These are phyloP conservation scores for Gautieria morchelliformis DNA, from an alignment of 768 basidiomycete species.

Conservation along the genomic window DNA sequence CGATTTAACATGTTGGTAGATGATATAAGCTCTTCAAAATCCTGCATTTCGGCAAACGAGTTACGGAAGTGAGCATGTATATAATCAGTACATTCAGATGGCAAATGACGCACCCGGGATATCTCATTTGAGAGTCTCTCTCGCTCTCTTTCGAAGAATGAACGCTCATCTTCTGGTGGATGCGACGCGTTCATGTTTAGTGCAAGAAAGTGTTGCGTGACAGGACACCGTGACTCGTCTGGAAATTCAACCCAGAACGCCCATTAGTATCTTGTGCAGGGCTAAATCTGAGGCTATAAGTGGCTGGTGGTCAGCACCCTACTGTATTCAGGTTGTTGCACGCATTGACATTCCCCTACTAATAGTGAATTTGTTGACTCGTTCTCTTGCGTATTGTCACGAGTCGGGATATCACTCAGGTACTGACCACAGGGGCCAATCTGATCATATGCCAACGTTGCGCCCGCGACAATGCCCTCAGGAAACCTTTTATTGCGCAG, in stretches of 20 bases:
- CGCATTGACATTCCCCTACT: too few species aligned
- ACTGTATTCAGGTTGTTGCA: too few species aligned
- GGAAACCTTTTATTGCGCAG: neutral
- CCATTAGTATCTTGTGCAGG: too few species aligned
- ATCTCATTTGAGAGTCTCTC: constrained; percentile 68
- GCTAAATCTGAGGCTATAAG: too few species aligned
- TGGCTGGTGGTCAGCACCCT: too few species aligned
- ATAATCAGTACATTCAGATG: neutral
- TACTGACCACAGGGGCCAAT: neutral
- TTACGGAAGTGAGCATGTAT: neutral
- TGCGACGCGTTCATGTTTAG: constrained; percentile 8
- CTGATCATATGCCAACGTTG: neutral
- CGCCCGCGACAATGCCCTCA: neutral
- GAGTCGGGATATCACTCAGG: too few species aligned
- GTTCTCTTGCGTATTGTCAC: too few species aligned
- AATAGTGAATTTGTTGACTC: too few species aligned
- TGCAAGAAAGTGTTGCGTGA: neutral
- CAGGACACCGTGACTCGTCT: neutral
- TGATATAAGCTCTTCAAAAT: constrained; percentile 80
- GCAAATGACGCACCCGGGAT: constrained; percentile 40
- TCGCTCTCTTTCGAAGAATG: constrained; percentile 76
- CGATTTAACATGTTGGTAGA: constrained; percentile 81
- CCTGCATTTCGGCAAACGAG: constrained; percentile 30
- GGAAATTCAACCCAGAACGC: too few species aligned
- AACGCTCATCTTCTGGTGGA: constrained; percentile 22